These are phyloP conservation scores for Trypanosoma mega DNA, from an alignment of 208 protist genomes.

Conservation along the genomic window DNA sequence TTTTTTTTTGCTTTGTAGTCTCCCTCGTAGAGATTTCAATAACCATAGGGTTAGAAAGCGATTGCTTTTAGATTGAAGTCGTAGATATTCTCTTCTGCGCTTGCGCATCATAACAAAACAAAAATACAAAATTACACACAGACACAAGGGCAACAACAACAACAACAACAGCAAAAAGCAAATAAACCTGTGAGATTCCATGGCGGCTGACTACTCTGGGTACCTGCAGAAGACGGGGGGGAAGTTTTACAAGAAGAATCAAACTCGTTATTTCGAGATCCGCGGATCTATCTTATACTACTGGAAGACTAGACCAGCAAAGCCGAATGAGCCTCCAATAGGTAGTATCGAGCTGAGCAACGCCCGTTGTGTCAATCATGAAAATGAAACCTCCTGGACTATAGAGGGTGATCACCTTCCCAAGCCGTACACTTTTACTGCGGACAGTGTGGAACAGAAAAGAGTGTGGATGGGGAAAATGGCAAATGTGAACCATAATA, in stretches of 20 bases:
- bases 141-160: background rate
- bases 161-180: background rate
- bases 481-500: conserved; percentile 17
- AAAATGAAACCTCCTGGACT: conserved; percentile 35
- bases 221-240: conserved; percentile 51
- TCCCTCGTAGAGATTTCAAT: conserved; percentile 1
- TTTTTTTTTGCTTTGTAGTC: conserved; percentile 11
- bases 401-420: conserved; percentile 33
- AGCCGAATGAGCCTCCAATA: conserved; percentile 30
- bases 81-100: conserved; percentile 1
- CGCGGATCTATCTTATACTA: conserved; percentile 59
- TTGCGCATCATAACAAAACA: conserved; percentile 3
- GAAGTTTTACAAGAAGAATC: conserved; percentile 31
- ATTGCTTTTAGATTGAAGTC: too few relatives aligned
- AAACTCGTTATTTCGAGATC: conserved; percentile 70
- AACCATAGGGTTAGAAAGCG: background rate
- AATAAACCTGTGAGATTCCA: too few relatives aligned
- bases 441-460: conserved; percentile 29
- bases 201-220: conserved; percentile 30
- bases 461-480: conserved; percentile 34
- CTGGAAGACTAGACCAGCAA: conserved; percentile 50
- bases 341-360: conserved; percentile 53
- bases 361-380: conserved; percentile 24
- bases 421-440: conserved; percentile 32
- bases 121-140: conserved; percentile 1